Conservation (phyloP, 306 rosid species). For the Rosa persica region DNA sequence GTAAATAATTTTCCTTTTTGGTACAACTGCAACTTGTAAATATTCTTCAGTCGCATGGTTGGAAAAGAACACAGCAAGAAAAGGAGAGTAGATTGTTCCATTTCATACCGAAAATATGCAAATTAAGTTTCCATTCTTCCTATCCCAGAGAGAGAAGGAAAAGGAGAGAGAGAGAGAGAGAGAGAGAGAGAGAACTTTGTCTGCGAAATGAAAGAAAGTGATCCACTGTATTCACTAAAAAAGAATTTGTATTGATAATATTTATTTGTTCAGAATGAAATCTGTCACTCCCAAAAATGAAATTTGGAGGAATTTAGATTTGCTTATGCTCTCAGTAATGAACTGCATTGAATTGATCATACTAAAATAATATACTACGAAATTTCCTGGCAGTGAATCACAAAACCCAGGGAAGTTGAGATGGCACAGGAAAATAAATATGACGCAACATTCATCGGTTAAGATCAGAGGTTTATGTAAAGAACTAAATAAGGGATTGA, state of each 20-base stretch:
- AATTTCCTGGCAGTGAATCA: conserved; percentile 24
- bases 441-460: conserved; percentile 30
- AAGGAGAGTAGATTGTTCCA: too few relatives aligned
- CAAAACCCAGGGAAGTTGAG: conserved; percentile 31
- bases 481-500: conserved; percentile 64
- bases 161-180: too few relatives aligned
- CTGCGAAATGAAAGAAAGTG: not conserved
- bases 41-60: too few relatives aligned
- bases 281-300: not conserved
- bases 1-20: too few relatives aligned
- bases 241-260: not conserved
- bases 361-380: not conserved
- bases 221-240: not conserved
- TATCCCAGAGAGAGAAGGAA: too few relatives aligned
- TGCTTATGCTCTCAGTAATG: not conserved
- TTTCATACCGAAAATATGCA: too few relatives aligned
- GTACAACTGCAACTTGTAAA: too few relatives aligned
- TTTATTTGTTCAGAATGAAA: not conserved
- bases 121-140: too few relatives aligned
- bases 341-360: not conserved
- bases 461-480: not conserved
- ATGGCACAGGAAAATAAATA: not conserved
- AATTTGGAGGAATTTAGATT: not conserved
- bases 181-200: not conserved
- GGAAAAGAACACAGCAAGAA: too few relatives aligned